Conservation (phyloP, 305 asterid species). For the Solanum hybrid region DNA sequence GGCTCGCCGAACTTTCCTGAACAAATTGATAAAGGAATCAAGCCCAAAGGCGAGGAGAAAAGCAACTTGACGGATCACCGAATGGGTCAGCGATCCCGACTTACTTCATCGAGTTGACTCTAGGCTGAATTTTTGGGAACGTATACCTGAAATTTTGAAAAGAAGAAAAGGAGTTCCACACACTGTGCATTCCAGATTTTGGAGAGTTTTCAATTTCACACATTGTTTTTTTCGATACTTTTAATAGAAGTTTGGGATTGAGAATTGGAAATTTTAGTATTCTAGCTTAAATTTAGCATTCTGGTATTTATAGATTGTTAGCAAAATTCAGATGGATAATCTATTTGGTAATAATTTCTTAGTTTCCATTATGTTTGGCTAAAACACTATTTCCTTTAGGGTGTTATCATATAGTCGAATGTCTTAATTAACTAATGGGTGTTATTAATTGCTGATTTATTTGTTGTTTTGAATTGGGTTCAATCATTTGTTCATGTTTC, state of each 20-base stretch:
- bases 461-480: neutral
- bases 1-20: neutral
- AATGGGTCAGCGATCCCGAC: neutral
- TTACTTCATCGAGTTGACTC: neutral
- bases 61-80: neutral
- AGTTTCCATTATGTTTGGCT: neutral
- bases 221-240: neutral
- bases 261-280: neutral
- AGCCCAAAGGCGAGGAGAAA: neutral
- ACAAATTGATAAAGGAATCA: neutral
- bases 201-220: neutral
- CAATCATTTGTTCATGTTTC: neutral
- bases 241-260: neutral
- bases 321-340: neutral
- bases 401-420: neutral
- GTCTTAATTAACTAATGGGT: neutral
- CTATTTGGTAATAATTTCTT: neutral
- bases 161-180: neutral
- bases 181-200: neutral
- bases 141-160: neutral
- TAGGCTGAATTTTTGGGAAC: neutral
- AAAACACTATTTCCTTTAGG: neutral
- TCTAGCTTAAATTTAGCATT: neutral
- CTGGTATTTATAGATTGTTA: neutral
- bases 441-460: neutral